These are phyloP conservation scores for Hyphopichia khmerensis DNA, from an alignment of 1,139 yeast genomes.

Conservation along the genomic window DNA sequence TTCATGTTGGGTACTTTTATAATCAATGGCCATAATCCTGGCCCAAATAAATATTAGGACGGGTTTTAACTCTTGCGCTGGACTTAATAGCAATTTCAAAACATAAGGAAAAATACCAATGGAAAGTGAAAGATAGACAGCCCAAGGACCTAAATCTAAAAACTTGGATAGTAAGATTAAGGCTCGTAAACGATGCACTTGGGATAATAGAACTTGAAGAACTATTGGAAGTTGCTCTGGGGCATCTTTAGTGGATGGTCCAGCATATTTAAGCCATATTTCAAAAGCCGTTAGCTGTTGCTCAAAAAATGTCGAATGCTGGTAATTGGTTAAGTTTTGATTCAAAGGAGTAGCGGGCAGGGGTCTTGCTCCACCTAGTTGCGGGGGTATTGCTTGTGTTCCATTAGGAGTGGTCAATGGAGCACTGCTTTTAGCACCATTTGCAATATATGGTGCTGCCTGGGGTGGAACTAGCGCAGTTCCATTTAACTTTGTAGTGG, in stretches of 20 bases:
- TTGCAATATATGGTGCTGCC: constrained; percentile 1
- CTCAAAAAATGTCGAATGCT: constrained; percentile 91
- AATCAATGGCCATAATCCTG: constrained; percentile 93
- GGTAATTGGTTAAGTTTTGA: constrained; percentile 49
- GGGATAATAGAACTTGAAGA: constrained; percentile 86
- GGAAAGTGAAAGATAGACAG: constrained; percentile 87
- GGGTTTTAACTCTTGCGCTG: constrained; percentile 93
- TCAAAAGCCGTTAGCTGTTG: constrained; percentile 96
- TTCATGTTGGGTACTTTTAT: constrained; percentile 87
- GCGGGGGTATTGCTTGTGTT: constrained; percentile 3
- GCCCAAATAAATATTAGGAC: constrained; percentile 97
- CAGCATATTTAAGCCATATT: constrained; percentile 86
- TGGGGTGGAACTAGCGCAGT: constrained; percentile 11
- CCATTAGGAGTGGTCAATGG: constrained; percentile 8
- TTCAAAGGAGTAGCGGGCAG: constrained; percentile 25
- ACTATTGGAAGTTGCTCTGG: constrained; percentile 97
- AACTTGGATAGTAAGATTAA: constrained; percentile 79
- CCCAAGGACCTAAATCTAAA: constrained; percentile 96
- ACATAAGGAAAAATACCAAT: constrained; percentile 97
- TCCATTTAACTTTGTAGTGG: constrained; percentile 20
- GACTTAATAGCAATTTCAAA: constrained; percentile 83
- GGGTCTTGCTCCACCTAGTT: constrained; percentile 7
- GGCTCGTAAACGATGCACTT: constrained; percentile 90
- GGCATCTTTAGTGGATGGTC: constrained; percentile 78
- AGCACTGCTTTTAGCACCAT: constrained; percentile 3